Evolutionary conservation across 345 rosid species (phyloP), one percentile per base, ranked within the genome.

Genomic region (Erodium maritimum): DNA sequence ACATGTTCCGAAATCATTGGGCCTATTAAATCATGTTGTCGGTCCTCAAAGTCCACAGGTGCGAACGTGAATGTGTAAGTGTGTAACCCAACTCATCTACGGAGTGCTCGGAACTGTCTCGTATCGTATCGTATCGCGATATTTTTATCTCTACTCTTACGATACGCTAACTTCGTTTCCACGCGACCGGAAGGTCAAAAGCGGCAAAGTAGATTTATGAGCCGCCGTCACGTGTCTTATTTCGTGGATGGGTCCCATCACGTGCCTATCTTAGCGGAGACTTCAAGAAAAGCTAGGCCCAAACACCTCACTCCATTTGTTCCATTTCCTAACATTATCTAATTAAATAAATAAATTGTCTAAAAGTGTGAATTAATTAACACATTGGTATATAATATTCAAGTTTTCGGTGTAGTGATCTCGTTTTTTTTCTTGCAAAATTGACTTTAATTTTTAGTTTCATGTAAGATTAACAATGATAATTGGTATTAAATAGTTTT

Each of bases 211-310:
- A 17, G 3, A 52, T 0, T 12, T 0, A 52, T 52, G 17, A 59
- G 76, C 85, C 76, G 71, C 73, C 80, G 66, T 59, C 85, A 72
- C 82, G 75, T 74, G 78, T 59, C 60, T 16, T 52, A 57, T 50
- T 56, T 54, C 29, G 20, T 37, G 67, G 62, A 18, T 54, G 17
- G 56, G 51, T 54, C 34, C 48, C 58, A 25, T 69, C 78, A 61
- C 76, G 74, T 61, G 87, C 67, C 52, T 33, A 6, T 14, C 61
- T 18, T 59, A 11, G 56, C 64, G 67, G 69, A 56, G 23, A 16
- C 17, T 64, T 34, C 57, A 53, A 71, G 56, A 68, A 65, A 64
- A 21, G 5, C 37, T 2, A n/a, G n/a, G n/a, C n/a, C n/a, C n/a
- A n/a, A n/a, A n/a, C n/a, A n/a, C 37, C 37, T 29, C 37, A 6